These are phyloP conservation scores for Zygotorulaspora chibaensis DNA, from an alignment of 805 yeast genomes.

Conservation along the genomic window DNA sequence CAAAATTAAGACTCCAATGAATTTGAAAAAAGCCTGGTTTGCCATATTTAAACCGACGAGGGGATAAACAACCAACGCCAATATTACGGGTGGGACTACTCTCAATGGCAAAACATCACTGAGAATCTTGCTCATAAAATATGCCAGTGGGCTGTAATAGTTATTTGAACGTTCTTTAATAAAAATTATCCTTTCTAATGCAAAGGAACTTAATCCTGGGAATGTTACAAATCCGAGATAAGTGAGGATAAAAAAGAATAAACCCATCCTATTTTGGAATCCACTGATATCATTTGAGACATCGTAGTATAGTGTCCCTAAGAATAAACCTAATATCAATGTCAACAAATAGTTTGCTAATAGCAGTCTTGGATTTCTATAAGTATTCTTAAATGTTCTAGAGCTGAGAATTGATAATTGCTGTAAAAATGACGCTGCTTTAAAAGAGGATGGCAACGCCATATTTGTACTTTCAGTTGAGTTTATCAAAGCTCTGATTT, in stretches of 20 bases:
- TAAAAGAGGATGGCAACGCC: slow-evolving; percentile 13
- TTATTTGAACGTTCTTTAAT: slow-evolving; percentile 92
- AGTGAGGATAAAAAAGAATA: slow-evolving; percentile 86
- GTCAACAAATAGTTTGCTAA: slow-evolving; percentile 80
- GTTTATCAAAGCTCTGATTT: slow-evolving; percentile 28
- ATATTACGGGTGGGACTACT: slow-evolving; percentile 83
- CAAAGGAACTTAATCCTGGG: slow-evolving; percentile 86
- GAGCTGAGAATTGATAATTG: slow-evolving; percentile 76
- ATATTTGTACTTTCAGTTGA: slow-evolving; percentile 15
- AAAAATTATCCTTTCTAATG: slow-evolving; percentile 83
- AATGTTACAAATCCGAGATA: slow-evolving; percentile 91
- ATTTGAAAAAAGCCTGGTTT: slow-evolving; percentile 65
- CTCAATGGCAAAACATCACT: slow-evolving; percentile 93
- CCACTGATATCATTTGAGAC: slow-evolving; percentile 89
- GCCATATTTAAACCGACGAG: slow-evolving; percentile 82
- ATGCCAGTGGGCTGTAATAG: slow-evolving; percentile 83
- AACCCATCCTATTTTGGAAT: slow-evolving; percentile 90
- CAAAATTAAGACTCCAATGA: slow-evolving; percentile 63
- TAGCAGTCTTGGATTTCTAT: slow-evolving; percentile 87
- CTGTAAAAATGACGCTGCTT: slow-evolving; percentile 50
- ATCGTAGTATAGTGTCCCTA: slow-evolving; percentile 81
- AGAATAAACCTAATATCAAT: slow-evolving; percentile 68
- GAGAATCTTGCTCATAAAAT: slow-evolving; percentile 76
- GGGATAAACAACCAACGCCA: slow-evolving; percentile 81
- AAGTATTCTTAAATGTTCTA: slow-evolving; percentile 86